Evolutionary conservation across 1,139 yeast genomes (phyloP).

Genomic region (Taphrina populina): DNA sequence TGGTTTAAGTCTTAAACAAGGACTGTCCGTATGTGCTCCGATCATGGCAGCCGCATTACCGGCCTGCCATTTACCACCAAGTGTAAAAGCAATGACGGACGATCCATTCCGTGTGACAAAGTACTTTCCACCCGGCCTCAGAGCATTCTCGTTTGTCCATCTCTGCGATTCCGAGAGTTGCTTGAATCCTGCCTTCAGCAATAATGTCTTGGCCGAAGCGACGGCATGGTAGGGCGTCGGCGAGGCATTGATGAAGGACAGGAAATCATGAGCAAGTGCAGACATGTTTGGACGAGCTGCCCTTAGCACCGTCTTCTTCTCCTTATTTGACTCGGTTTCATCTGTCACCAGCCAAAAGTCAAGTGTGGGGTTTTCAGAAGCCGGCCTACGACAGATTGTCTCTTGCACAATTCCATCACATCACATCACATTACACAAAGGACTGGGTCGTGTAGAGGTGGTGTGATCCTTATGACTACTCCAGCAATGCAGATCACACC

Average conservation of each 20-base stretch:
- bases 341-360: no score
- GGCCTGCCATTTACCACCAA: slow-evolving; percentile 60
- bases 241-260: slow-evolving; percentile 69
- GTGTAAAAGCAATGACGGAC: slow-evolving; percentile 80
- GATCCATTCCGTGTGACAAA: slow-evolving; percentile 84
- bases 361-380: no score
- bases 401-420: no score
- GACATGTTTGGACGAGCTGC: no score
- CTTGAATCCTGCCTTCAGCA: slow-evolving; percentile 62
- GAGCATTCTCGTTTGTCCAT: slow-evolving; percentile 57
- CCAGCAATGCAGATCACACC: no score
- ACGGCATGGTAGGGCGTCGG: slow-evolving; percentile 98
- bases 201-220: slow-evolving; percentile 56
- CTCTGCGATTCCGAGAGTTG: slow-evolving; percentile 71
- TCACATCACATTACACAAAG: no score
- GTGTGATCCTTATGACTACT: no score
- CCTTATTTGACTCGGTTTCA: no score
- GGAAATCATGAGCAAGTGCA: slow-evolving; percentile 25
- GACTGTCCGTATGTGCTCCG: slow-evolving; percentile 96
- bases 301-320: no score
- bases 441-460: no score
- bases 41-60: slow-evolving; percentile 84
- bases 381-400: no score
- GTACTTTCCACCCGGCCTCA: slow-evolving; percentile 58
- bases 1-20: slow-evolving; percentile 79